A percentile compares a stretch with the other conserved stretches of the same genome.
Evolutionary conservation across 2,329 filamentous ascomycete genomes (phyloP).

Genomic region (Elsinoe arachidis): DNA sequence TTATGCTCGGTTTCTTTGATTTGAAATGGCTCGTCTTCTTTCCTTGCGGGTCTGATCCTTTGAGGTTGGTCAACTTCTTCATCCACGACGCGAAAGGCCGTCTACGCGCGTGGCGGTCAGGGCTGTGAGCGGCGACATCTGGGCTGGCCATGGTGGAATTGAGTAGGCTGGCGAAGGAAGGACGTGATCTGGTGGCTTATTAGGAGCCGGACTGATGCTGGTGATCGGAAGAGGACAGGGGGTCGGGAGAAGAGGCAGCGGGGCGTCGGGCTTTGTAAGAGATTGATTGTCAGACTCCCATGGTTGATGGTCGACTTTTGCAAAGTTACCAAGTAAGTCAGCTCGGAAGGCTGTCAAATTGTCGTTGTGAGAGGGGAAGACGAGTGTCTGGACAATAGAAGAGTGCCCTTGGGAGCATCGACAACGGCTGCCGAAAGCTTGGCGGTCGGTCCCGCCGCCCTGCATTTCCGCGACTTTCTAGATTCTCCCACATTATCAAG

Average conservation of each 20-base stretch:
- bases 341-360: neutral
- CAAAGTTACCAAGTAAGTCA: too few species aligned
- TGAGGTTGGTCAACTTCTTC: slow-evolving; percentile 75
- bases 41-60: slow-evolving; percentile 52
- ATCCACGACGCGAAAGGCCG: slow-evolving; percentile 89
- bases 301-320: neutral
- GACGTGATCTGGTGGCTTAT: neutral
- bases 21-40: slow-evolving; percentile 30
- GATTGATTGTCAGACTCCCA: neutral
- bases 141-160: slow-evolving; percentile 5
- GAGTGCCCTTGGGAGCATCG: too few species aligned
- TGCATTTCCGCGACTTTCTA: neutral
- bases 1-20: slow-evolving; percentile 48
- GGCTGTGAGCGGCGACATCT: slow-evolving; percentile 6
- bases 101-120: neutral
- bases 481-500: neutral
- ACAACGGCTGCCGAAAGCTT: neutral
- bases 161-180: neutral
- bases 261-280: neutral
- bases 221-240: neutral
- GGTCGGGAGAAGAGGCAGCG: neutral
- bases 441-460: neutral
- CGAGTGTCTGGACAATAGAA: too few species aligned
- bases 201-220: neutral
- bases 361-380: neutral